Base-by-base conservation (phyloP, 2,329 filamentous ascomycete genomes). In the Clonostachys rhizophaga region DNA sequence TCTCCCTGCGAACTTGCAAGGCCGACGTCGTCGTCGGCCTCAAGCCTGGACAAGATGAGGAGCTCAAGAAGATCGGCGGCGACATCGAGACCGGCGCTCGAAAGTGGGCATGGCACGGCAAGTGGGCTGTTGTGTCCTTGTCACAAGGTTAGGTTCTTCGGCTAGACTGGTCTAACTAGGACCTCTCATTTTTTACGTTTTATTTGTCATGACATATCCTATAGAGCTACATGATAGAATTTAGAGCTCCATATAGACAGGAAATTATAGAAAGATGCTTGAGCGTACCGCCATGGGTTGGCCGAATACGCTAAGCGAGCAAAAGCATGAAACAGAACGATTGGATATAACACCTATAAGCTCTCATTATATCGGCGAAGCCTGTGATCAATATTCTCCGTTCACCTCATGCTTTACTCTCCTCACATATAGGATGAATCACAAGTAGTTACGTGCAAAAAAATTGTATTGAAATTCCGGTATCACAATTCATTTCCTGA, bases 91-190 rank as follows among this genome's bases (percentile, higher is more conserved):
- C 79, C 54, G 66, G 86, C 64, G 78, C 82, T 20, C 78, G 94
- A 47, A 87, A 89, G 65, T 97, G 92, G 92, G 91, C 90, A 1
- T 97, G 91, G 91, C 87, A 82, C 60, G 92, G 92, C 40, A 96
- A 96, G 68, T 97, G 89, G 88, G 92, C 92, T 6, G 90, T 97
- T n/a, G 84, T 95, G 5, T 91, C 57, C 44, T 53, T 70, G 9
- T 70, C 67, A 6, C 50, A 65, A 40, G 65, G 62, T 8, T 54
- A 57, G 24, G 24, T 30, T 30, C 24, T 30, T 30, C 10, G 24
- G 24, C 35, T 67, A 54, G 55, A 52, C 46, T 14, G 24, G 35
- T 36, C 35, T 41, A 46, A 44, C 13, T 3, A 42, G 24, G 24
- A 3, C 24, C 13, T 18, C 13, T 5, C 17, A 16, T 9, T 42